Conservation (phyloP, 495 filamentous ascomycete genomes). For the Penicillium samsonianum region DNA sequence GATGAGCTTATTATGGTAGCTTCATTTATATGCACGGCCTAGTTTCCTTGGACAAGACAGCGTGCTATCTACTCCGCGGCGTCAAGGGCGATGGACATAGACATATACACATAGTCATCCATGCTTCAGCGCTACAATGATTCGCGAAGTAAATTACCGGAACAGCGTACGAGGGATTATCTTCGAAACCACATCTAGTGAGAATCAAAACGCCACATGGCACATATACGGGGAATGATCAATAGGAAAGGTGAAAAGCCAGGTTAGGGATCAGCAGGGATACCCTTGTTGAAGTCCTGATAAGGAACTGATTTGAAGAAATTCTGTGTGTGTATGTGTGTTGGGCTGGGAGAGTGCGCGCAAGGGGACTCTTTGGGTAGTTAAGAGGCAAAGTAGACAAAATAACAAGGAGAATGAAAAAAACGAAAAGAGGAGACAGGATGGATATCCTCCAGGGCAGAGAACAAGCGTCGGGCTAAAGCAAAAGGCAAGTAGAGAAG, state of each 20-base stretch:
- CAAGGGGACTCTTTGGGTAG: conserved; percentile 37
- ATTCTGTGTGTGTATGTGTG: conserved; percentile 34
- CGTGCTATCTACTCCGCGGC: not conserved
- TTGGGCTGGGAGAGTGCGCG: conserved; percentile 36
- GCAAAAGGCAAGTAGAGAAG: conserved; percentile 15
- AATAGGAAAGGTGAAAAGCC: conserved; percentile 21
- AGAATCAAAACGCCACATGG: conserved; percentile 27
- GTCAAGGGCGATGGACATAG: not conserved
- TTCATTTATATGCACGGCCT: not conserved
- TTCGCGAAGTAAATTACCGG: conserved; percentile 5
- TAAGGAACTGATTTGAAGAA: conserved; percentile 38
- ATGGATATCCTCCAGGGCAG: conserved; percentile 15
- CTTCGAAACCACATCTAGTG: conserved; percentile 32
- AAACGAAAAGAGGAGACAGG: conserved; percentile 25
- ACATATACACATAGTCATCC: not conserved
- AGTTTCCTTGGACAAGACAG: not conserved
- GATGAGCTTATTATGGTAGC: not conserved
- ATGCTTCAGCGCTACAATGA: not conserved
- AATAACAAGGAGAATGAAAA: conserved; percentile 36
- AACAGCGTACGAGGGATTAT: conserved; percentile 15
- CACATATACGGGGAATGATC: conserved; percentile 23
- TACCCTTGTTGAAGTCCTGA: conserved; percentile 34
- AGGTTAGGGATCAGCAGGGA: conserved; percentile 28
- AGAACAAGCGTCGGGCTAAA: conserved; percentile 18
- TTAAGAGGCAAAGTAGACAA: conserved; percentile 35